Conservation (phyloP, 441 rosid genomes). For the Gossypium trilobum region DNA sequence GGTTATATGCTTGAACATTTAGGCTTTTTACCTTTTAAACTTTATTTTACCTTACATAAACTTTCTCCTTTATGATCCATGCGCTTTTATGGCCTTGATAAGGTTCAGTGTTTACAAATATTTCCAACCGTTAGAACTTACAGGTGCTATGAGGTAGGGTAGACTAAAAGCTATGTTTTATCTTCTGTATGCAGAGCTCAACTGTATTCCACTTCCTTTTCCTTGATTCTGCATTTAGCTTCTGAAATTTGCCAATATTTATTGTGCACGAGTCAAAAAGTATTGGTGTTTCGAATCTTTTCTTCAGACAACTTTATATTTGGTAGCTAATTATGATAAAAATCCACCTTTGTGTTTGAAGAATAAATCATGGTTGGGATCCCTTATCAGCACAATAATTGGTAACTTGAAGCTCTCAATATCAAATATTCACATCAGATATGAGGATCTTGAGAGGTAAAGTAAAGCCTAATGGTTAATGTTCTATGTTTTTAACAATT, state of each 20-base stretch:
- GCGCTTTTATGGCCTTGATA: background rate
- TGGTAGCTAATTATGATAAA: constrained; percentile 12
- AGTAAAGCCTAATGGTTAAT: constrained; percentile 12
- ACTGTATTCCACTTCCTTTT: background rate
- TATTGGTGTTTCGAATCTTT: constrained; percentile 10
- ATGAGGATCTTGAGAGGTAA: constrained; percentile 94
- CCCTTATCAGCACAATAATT: constrained; percentile 79
- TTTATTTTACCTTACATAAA: background rate
- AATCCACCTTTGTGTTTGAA: constrained; percentile 30
- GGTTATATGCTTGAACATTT: background rate
- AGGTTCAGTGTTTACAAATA: background rate
- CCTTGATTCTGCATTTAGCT: constrained; percentile 2
- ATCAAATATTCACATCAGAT: constrained; percentile 95
- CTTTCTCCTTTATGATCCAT: background rate
- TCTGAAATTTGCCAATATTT: background rate
- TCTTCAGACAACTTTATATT: background rate
- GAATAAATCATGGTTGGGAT: constrained; percentile 96
- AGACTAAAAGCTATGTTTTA: background rate
- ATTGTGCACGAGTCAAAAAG: background rate
- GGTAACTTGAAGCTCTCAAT: constrained; percentile 97
- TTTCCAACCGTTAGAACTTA: background rate
- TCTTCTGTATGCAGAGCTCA: background rate
- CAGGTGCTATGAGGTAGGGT: background rate
- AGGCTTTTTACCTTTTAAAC: background rate
- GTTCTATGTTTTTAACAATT: constrained; percentile 4